Evolutionary conservation across 441 rosid genomes (phyloP), one percentile per base, ranked within the genome.

Genomic region (Corymbia calophylla): DNA sequence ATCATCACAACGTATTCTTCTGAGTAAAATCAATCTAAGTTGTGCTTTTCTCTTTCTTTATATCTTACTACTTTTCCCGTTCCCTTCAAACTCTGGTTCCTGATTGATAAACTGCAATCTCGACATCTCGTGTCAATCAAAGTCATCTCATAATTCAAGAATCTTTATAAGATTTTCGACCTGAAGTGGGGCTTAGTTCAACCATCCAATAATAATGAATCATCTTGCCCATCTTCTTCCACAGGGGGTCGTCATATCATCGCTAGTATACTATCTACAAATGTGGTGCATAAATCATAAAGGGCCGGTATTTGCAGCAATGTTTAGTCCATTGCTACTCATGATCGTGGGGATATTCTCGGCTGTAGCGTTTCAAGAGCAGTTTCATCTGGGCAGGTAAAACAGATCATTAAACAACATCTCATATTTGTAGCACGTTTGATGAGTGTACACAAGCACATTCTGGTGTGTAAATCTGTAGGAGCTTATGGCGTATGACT

Each of bases 231-330:
- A 15, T 73, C 62, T 77, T 88, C 39, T 62, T 47, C 48, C 66
- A 11, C 82, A 92, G 95, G 96, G 94, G 39, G 92, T 92, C 47
- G 89, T 91, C 86, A 88, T 91, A 44, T 92, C 96, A 55, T 93
- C 89, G 25, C 88, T 92, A 25, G 89, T 89, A 23, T 89, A 92
- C 92, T 91, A 60, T 87, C 80, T 93, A 12, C 93, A 91, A 62
- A 92, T 91, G 82, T 93, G 94, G 93, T 90, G 92, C 77, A 91
- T 93, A 90, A 91, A 90, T 86, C 90, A 88, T 10, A 87, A 89
- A 86, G 95, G 96, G 23, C 95, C 94, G 5, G 94, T 94, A 77
- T 93, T 94, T 48, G 89, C 87, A n/a, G 92, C 94, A 13, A 93
- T 91, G 94, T 93, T 93, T 54, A 89, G 88, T 89, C 94, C 95